Base-by-base conservation (phyloP, 495 filamentous ascomycete species). In the Recurvomyces mirabilis region DNA sequence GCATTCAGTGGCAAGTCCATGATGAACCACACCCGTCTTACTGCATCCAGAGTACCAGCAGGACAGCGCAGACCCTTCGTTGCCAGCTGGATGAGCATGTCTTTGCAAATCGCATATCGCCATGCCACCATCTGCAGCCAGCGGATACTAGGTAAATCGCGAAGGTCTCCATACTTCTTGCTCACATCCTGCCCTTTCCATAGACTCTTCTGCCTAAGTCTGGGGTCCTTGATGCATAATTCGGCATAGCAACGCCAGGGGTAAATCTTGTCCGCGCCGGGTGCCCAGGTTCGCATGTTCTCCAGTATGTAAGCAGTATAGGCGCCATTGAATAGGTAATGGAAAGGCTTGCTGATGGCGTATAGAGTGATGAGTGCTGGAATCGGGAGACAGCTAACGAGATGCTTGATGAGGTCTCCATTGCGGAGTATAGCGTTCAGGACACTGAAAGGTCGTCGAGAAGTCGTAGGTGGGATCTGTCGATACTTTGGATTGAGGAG, bases 11-110 rank as follows among this genome's bases (percentile, higher is more conserved):
- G 53, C 4, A 74, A 54, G 48, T 84, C 80, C 66, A 84, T 75
- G 19, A 77, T 46, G 22, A 81, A 69, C 81, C 81, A 84, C 18
- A 81, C 53, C 58, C 81, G 79, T 49, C 69, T 68, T 29, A 84
- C 55, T 14, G 66, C 61, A 3, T 58, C 18, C 15, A 59, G 43
- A 17, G 67, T 66, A 19, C 59, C 50, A 1, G 28, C 13, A 9
- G 77, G 78, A 10, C 79, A 50, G n/a, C 66, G 57, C 25, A 71
- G 69, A 6, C 78, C 73, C 15, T 65, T 53, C 3, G 65, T 46
- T 1, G 65, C 67, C 20, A 87, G 60, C 9, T 57, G 49, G 12
- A 64, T 60, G 15, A 81, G 49, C 49, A 85, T 81, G 41, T 77
- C 71, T 18, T 69, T 55, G 23, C 71, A 65, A 0, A 65, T 58